Evolutionary conservation across 140 eudicot species (phyloP).

Genomic region (Flaveria floridana): DNA sequence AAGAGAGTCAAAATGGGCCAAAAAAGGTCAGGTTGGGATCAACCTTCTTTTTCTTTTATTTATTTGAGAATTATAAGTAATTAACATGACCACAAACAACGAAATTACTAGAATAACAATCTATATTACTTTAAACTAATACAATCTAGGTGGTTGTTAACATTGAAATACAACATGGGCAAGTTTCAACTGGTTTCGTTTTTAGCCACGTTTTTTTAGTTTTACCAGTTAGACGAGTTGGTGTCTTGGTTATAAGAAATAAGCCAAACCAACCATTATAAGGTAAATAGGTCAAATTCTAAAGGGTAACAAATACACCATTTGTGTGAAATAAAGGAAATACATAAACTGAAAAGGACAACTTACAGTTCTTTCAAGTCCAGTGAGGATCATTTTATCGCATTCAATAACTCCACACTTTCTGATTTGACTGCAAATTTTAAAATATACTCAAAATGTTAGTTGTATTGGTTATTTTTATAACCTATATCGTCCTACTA

Average conservation of each 20-base stretch:
- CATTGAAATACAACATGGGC: neutral
- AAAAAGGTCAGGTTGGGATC: neutral
- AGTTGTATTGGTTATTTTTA: conserved; percentile 25
- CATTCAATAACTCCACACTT: conserved; percentile 92
- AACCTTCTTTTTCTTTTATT: neutral
- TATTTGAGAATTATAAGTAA: neutral
- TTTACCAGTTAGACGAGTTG: neutral
- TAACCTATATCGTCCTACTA: neutral
- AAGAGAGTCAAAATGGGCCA: conserved; percentile 4
- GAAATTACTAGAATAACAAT: neutral
- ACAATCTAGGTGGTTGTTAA: neutral
- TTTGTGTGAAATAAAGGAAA: conserved; percentile 1
- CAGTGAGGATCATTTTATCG: conserved; percentile 71
- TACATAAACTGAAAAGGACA: conserved; percentile 22
- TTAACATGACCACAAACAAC: neutral
- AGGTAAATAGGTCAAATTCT: neutral
- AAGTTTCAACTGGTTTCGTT: neutral
- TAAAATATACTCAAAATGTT: neutral
- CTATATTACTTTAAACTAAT: neutral
- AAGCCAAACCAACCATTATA: neutral
- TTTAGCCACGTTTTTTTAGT: neutral
- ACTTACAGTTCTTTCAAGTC: conserved; percentile 86
- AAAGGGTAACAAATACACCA: conserved; percentile 18
- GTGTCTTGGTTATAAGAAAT: neutral
- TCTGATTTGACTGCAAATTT: conserved; percentile 44